Evolutionary conservation across 495 filamentous ascomycete genomes (phyloP).

Genomic region (Chaetomium cochliodes): DNA sequence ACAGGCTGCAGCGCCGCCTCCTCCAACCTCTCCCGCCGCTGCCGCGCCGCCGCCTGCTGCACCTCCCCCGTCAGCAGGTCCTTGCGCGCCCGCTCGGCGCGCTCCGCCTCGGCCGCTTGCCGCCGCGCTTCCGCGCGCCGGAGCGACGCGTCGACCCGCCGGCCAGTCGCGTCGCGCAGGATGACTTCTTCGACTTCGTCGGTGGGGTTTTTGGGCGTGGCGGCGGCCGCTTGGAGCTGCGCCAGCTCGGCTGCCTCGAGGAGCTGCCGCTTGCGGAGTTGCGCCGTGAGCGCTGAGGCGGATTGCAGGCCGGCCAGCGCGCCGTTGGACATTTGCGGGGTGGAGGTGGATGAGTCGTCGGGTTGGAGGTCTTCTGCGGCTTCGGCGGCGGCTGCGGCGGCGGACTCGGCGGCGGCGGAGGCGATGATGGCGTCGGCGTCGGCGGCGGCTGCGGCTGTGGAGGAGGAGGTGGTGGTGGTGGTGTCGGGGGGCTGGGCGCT

Average conservation of each 20-base stretch:
- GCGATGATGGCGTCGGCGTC: slow-evolving; percentile 83
- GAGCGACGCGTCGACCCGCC: slow-evolving; percentile 88
- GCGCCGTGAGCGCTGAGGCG: slow-evolving; percentile 72
- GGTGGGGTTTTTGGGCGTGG: background rate
- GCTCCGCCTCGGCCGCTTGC: slow-evolving; percentile 67
- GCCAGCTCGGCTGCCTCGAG: slow-evolving; percentile 51
- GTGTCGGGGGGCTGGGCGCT: background rate
- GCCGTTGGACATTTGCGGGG: slow-evolving; percentile 71
- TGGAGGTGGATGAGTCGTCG: background rate
- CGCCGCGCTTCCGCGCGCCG: slow-evolving; percentile 78
- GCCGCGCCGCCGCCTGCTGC: slow-evolving; percentile 60
- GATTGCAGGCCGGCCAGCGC: slow-evolving; percentile 83
- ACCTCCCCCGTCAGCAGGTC: slow-evolving; percentile 80
- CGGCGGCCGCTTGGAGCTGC: slow-evolving; percentile 34
- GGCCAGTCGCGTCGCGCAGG: slow-evolving; percentile 84
- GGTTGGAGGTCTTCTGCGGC: slow-evolving; percentile 32
- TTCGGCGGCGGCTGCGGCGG: slow-evolving; percentile 52
- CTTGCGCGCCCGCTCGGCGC: slow-evolving; percentile 58
- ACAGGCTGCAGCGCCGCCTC: slow-evolving; percentile 80
- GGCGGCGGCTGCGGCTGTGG: slow-evolving; percentile 48
- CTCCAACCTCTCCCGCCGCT: slow-evolving; percentile 58
- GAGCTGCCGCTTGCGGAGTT: slow-evolving; percentile 57
- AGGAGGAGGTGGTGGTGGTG: slow-evolving; percentile 29
- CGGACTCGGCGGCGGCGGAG: slow-evolving; percentile 64
- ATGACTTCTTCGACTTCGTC: slow-evolving; percentile 40